Base-by-base conservation (phyloP, 768 basidiomycete genomes). In the Solioccasus polychromus region DNA sequence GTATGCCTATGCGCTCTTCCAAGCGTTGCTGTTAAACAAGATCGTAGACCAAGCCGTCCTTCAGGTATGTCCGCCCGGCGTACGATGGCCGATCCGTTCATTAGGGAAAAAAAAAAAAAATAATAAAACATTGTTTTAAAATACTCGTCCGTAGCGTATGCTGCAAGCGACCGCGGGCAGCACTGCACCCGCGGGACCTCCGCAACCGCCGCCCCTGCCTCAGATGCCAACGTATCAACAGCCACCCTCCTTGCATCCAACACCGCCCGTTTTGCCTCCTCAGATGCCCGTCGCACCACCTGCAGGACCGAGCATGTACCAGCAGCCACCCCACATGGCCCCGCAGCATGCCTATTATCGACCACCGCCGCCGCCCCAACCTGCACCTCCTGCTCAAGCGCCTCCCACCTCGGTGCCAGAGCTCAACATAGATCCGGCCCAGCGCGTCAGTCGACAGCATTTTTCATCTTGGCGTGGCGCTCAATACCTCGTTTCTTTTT, bases 1-100 rank as follows among this genome's bases (percentile, higher is more conserved):
- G 68, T 77, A 96, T 5, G 87, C 92, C 2, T 98, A 97, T 64
- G 96, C 96, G 4, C 76, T 98, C 12, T 96, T 98, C 74, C 94
- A 97, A 68, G 88, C 91, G 0, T 78, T 99, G 52, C 71, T 98
- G 8, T 70, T 97, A 38, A 91, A 94, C 76, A 90, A 93, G 58
- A 90, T 98, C 15, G 89, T 98, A 31, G 93, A 97, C 53, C 79
- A 88, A 3, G 78, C 81, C 5, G 82, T 96, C 38, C 73, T 99
- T 3, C 81, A 89, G 85, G 90, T 53, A 75, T 28, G 51, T 46
- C n/a, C 24, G 35, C 29, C 7, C 49, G 58, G 52, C 46, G 29
- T 42, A 32, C 15, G 20, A 22, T 29, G 17, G 17, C 47, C 47
- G 48, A 39, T 35, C 39, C 31, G 19, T 35, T n/a, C n/a, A n/a